Percentiles rank a stretch among this genome's conserved stretches.
Evolutionary conservation across 2,329 filamentous ascomycete genomes (phyloP).

Genomic region (Phoma sp.): DNA sequence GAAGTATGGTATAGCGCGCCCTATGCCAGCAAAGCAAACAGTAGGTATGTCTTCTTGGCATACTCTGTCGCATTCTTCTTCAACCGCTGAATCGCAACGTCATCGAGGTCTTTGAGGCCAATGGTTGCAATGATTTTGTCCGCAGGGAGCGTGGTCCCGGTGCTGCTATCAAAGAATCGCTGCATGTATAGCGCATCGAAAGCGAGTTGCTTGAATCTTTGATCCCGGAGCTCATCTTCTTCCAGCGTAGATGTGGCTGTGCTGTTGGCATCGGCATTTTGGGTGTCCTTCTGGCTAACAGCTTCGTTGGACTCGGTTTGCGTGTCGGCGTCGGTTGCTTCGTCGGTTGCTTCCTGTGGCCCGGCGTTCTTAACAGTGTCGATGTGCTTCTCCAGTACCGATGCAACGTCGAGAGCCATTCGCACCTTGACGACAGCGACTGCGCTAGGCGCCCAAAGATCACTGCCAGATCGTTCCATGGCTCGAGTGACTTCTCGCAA

Average conservation of each 20-base stretch:
- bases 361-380: constrained; percentile 18
- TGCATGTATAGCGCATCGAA: constrained; percentile 55
- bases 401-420: constrained; percentile 59
- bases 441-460: constrained; percentile 79
- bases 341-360: background rate
- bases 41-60: constrained; percentile 79
- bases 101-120: constrained; percentile 54
- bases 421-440: constrained; percentile 67
- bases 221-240: constrained; percentile 20
- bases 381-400: constrained; percentile 43
- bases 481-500: constrained; percentile 67
- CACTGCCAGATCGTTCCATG: constrained; percentile 74
- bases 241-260: constrained; percentile 15
- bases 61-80: constrained; percentile 73
- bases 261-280: constrained; percentile 15
- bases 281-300: constrained; percentile 3
- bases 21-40: constrained; percentile 74
- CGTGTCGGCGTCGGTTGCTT: background rate
- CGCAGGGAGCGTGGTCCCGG: constrained; percentile 32
- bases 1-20: background rate
- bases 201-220: constrained; percentile 47
- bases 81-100: constrained; percentile 60
- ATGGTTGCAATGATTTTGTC: constrained; percentile 41
- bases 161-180: constrained; percentile 23
- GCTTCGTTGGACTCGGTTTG: constrained; percentile 5